A percentile compares a stretch with the other conserved stretches of the same genome.
Evolutionary conservation across 805 yeast genomes (phyloP).

Genomic region (Trichomonascus vanleenenianus): DNA sequence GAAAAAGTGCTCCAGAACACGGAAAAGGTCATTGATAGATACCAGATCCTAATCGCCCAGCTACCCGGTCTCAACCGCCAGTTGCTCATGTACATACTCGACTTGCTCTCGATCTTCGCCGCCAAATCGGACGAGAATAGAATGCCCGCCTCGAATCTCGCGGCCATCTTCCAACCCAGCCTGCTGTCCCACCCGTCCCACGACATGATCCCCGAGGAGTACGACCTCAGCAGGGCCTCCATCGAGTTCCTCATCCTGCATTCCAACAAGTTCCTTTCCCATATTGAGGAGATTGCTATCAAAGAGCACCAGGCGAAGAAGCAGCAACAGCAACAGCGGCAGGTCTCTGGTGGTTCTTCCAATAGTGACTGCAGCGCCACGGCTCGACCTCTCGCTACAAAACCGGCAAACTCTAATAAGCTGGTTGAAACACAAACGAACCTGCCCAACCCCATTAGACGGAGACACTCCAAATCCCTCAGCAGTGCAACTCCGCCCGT

Average conservation of each 20-base stretch:
- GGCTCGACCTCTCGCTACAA: not conserved
- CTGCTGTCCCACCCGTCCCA: conserved; percentile 86
- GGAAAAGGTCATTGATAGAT: conserved; percentile 53
- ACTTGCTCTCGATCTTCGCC: conserved; percentile 77
- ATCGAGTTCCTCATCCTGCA: conserved; percentile 86
- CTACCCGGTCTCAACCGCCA: conserved; percentile 78
- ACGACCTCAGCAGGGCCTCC: conserved; percentile 76
- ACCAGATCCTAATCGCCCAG: conserved; percentile 56
- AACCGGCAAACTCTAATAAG: not conserved
- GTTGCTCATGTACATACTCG: conserved; percentile 76
- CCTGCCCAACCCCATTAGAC: not conserved
- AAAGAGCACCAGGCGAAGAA: conserved; percentile 21
- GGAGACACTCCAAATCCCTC: not conserved
- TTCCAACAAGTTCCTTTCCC: conserved; percentile 66
- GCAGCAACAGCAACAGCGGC: not conserved
- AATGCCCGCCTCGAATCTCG: conserved; percentile 89
- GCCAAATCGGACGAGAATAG: conserved; percentile 67
- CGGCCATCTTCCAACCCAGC: conserved; percentile 97
- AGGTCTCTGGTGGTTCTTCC: not conserved
- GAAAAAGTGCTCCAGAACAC: conserved; percentile 14
- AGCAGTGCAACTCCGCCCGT: not conserved
- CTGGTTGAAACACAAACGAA: not conserved
- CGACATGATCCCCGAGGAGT: conserved; percentile 88
- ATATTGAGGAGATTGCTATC: conserved; percentile 27
- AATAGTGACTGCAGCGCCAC: not conserved